Base-by-base conservation (phyloP, 768 basidiomycete species). In the Kwoniella mangroviensis region DNA sequence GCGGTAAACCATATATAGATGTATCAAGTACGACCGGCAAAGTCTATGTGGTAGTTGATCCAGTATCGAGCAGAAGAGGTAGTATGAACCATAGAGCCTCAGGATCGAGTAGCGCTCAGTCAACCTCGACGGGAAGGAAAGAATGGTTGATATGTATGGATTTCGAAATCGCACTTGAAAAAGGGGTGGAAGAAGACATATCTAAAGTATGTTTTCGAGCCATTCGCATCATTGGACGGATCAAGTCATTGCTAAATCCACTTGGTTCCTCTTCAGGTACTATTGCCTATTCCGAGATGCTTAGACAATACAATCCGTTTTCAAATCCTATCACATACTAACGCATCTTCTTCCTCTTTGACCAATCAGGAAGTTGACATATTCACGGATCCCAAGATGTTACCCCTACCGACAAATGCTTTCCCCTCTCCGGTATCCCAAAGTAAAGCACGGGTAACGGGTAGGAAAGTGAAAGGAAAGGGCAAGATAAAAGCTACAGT, bases 291-390 rank as follows among this genome's bases (percentile, higher is more conserved):
- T 10, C 75, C 77, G 15, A 79, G 73, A 69, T 79, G 75, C 40
- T 70, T 79, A 9, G 73, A 79, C 63, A 79, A 76, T 45, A 68
- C 75, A 10, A 57, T 79, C 40, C 75, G 73, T 4, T 72, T 79
- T 42, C 74, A 79, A 41, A 68, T 76, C 70, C 12, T 56, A 19
- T 63, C 67, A 45, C 64, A 63, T 45, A n/a, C n/a, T 43, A 26
- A 13, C 12, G 40, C 56, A 11, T 45, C 68, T 4, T 67, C 75
- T 15, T 67, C 73, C 6, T 53, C 62, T 7, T 42, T 51, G 10
- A 61, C 65, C 2, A 49, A 56, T 7, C 71, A 73, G 34, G 75
- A 72, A 67, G 69, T 79, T 45, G 71, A 65, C 43, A 74, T 79
- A 24, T 42, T 75, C 43, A 79, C 77, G 6, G 73, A 76, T 22